Evolutionary conservation across 192 early-diverging fungal genomes (phyloP).

Genomic region (Umbelopsis isabellina): DNA sequence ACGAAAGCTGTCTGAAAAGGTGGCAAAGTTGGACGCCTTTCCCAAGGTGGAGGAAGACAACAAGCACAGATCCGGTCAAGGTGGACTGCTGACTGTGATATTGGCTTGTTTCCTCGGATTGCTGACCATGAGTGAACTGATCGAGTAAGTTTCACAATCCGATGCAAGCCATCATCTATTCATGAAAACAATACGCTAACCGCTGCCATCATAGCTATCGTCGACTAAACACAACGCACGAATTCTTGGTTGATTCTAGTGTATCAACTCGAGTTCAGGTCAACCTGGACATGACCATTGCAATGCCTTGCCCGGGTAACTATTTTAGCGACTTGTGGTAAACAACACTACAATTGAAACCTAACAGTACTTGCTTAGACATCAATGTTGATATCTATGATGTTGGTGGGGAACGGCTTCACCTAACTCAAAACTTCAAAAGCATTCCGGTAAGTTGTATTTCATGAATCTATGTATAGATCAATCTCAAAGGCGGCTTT

Average conservation of each 20-base stretch:
- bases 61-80: slow-evolving; percentile 70
- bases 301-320: slow-evolving; percentile 79
- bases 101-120: slow-evolving; percentile 68
- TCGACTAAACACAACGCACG: slow-evolving; percentile 64
- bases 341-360: neutral
- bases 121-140: slow-evolving; percentile 70
- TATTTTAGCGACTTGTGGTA: neutral
- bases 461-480: neutral
- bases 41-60: slow-evolving; percentile 85
- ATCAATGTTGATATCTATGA: slow-evolving; percentile 72
- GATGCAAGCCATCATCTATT: neutral
- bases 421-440: slow-evolving; percentile 57
- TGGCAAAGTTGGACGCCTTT: slow-evolving; percentile 74
- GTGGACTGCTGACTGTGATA: slow-evolving; percentile 75
- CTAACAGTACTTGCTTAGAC: slow-evolving; percentile 37
- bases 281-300: slow-evolving; percentile 85
- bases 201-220: slow-evolving; percentile 32
- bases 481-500: neutral
- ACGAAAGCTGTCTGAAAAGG: slow-evolving; percentile 21
- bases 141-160: slow-evolving; percentile 51
- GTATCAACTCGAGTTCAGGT: slow-evolving; percentile 71
- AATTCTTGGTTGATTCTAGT: slow-evolving; percentile 79
- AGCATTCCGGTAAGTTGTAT: slow-evolving; percentile 50
- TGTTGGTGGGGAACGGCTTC: slow-evolving; percentile 60
- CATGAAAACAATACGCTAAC: neutral